Conservation (phyloP, 148 eudicot genomes). For the Silene uniflora region DNA sequence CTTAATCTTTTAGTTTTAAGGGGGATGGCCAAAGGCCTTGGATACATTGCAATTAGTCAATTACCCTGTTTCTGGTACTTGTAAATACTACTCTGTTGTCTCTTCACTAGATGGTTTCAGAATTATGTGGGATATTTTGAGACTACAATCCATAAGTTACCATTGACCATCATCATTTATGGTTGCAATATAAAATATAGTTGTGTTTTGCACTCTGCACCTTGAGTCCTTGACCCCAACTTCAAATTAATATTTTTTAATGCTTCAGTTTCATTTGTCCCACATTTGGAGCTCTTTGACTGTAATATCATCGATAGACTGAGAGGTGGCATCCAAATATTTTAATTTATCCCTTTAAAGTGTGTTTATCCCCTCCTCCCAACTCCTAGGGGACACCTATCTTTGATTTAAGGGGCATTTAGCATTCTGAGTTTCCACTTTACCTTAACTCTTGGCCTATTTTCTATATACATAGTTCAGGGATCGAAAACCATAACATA, state of each 20-base stretch:
- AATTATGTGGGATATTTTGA: too few relatives aligned
- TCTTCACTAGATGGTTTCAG: too few relatives aligned
- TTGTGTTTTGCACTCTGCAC: too few relatives aligned
- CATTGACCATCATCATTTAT: too few relatives aligned
- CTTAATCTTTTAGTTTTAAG: too few relatives aligned
- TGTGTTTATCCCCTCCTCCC: background rate
- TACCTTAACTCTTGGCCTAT: background rate
- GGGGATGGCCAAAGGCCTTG: too few relatives aligned
- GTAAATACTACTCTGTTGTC: too few relatives aligned
- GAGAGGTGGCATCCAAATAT: background rate
- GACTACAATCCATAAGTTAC: too few relatives aligned
- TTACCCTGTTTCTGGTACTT: too few relatives aligned
- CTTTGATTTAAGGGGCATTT: background rate
- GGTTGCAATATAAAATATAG: too few relatives aligned
- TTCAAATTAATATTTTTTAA: background rate
- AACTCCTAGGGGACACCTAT: background rate
- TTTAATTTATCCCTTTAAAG: background rate
- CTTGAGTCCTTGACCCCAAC: too few relatives aligned
- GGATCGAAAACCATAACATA: background rate
- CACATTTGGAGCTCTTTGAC: background rate
- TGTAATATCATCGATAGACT: background rate
- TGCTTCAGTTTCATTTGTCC: background rate
- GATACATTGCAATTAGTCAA: too few relatives aligned
- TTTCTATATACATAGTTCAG: background rate
- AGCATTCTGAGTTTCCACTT: background rate